These are phyloP conservation scores for Suillus discolor DNA, from an alignment of 768 basidiomycete species.

Conservation along the genomic window DNA sequence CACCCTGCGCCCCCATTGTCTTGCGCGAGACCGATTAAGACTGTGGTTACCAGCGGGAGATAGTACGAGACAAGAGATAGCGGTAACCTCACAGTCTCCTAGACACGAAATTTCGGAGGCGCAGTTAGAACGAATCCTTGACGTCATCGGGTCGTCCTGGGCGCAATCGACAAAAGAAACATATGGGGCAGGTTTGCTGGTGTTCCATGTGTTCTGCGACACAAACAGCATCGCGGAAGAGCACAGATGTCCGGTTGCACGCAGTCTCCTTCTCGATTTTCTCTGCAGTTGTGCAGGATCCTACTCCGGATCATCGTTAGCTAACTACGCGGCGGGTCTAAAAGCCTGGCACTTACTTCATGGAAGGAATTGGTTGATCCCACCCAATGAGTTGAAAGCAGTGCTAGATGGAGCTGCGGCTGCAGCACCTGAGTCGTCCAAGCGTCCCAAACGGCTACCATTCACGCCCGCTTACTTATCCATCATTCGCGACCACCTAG, in stretches of 20 bases:
- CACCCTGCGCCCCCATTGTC: slow-evolving; percentile 27
- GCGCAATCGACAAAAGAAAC: slow-evolving; percentile 31
- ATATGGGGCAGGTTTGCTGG: slow-evolving; percentile 39
- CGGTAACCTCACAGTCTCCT: too few species aligned
- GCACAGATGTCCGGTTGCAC: slow-evolving; percentile 30
- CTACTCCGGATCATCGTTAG: slow-evolving; percentile 34
- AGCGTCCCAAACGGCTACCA: slow-evolving; percentile 10
- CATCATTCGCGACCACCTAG: not conserved
- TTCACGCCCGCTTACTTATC: slow-evolving; percentile 12
- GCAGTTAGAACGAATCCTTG: slow-evolving; percentile 20
- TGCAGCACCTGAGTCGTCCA: slow-evolving; percentile 10
- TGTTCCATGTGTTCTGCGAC: slow-evolving; percentile 43
- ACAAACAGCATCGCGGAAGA: slow-evolving; percentile 36
- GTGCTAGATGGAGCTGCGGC: slow-evolving; percentile 14
- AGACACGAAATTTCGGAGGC: not conserved
- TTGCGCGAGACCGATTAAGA: slow-evolving; percentile 24
- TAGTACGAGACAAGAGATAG: not conserved
- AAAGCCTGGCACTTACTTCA: slow-evolving; percentile 52
- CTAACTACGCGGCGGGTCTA: slow-evolving; percentile 41
- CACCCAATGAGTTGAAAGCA: slow-evolving; percentile 15
- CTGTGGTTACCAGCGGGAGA: slow-evolving; percentile 21
- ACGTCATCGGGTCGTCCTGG: slow-evolving; percentile 29
- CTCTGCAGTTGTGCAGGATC: slow-evolving; percentile 32
- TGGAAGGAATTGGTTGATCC: slow-evolving; percentile 33
- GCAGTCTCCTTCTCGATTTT: slow-evolving; percentile 32